Evolutionary conservation across 805 yeast species (phyloP), one percentile per base, ranked within the genome.

Genomic region (Torulaspora franciscae): DNA sequence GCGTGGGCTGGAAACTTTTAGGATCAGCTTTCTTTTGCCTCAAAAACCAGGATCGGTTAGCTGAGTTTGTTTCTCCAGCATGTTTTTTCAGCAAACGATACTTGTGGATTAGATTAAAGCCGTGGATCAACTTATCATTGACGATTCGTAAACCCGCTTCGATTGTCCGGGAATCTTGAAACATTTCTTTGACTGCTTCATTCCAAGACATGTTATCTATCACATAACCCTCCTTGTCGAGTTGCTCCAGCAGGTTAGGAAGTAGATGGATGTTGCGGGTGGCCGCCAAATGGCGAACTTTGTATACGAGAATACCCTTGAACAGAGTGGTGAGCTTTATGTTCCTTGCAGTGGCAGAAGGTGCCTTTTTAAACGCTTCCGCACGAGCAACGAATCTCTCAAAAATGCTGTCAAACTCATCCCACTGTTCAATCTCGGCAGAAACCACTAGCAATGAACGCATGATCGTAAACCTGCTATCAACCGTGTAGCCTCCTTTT

Each of bases 61-160:
- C 50, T 4, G 54, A 49, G 7, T 55, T 46, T 25, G 45, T 47
- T 23, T 51, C 50, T 13, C 42, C 33, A 3, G 54, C 42, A 7
- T 41, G 15, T 37, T 48, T 55, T 25, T 43, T 51, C 14, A 57
- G 45, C 19, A 50, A 46, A 45, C 66, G 56, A 23, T 42, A 47
- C 38, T 59, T 62, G 43, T 58, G 65, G 24, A 47, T 64, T 52
- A 56, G 50, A 29, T 59, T 63, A 36, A 49, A 62, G 6, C 74
- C 74, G 46, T 69, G 69, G 39, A 70, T 64, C n/a, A 70, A 48
- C 26, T 52, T 62, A 6, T 51, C 51, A 40, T 70, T 65, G 15
- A 62, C 56, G 9, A 64, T 42, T 6, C 49, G 47, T 42, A 69
- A 25, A 2, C 65, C 71, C 17, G 47, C 34, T 14, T 59, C 57